Conservation (phyloP, 2,329 filamentous ascomycete species). For the Exophiala xenobiotica region DNA sequence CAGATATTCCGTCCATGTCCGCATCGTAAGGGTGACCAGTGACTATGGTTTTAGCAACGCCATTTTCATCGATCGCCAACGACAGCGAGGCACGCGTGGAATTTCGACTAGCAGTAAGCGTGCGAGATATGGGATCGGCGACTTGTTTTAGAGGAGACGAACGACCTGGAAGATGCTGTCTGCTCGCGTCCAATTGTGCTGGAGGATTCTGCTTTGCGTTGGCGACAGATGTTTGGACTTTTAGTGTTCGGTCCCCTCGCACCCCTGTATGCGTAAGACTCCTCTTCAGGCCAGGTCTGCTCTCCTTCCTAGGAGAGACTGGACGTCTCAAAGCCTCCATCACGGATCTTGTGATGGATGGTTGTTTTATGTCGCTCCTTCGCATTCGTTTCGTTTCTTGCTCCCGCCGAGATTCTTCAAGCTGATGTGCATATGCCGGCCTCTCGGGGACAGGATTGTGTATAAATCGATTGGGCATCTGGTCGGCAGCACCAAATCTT, state of each 20-base stretch:
- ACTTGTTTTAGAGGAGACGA: conserved; percentile 38
- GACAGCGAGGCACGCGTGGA: conserved; percentile 42
- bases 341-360: conserved; percentile 32
- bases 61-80: conserved; percentile 49
- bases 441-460: conserved; percentile 31
- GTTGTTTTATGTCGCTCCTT: conserved; percentile 34
- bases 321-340: conserved; percentile 30
- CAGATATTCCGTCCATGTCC: conserved; percentile 39
- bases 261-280: conserved; percentile 43
- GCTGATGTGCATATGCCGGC: conserved; percentile 51
- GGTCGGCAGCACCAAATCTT: conserved; percentile 39
- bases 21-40: conserved; percentile 33
- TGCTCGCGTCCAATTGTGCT: conserved; percentile 29
- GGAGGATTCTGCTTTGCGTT: conserved; percentile 27
- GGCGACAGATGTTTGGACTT: conserved; percentile 36
- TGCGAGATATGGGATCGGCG: conserved; percentile 32
- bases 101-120: conserved; percentile 32
- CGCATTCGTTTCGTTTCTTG: conserved; percentile 31
- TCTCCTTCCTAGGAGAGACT: conserved; percentile 24
- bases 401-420: conserved; percentile 48
- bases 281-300: conserved; percentile 40
- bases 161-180: conserved; percentile 45
- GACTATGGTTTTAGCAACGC: conserved; percentile 46
- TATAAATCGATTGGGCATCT: conserved; percentile 31
- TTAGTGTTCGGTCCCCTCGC: conserved; percentile 30